Evolutionary conservation across 805 yeast species (phyloP).

Genomic region (Millerago galiae): DNA sequence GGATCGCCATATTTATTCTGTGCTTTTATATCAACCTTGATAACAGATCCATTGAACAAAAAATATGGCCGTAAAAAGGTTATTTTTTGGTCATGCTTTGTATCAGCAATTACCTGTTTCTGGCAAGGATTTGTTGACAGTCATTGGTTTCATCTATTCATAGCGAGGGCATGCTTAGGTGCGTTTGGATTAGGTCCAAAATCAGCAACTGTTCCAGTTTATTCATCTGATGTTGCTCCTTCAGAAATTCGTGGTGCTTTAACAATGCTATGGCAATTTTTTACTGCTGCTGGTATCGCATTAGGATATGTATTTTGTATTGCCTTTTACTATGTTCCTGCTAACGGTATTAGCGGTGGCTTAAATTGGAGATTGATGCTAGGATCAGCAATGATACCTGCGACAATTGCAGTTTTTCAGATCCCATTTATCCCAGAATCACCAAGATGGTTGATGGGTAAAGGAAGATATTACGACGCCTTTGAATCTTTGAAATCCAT

Average conservation of each 20-base stretch:
- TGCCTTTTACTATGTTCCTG: conserved; percentile 52
- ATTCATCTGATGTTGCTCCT: conserved; percentile 62
- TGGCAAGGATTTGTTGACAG: conserved; percentile 57
- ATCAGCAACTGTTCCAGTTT: conserved; percentile 72
- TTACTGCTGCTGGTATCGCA: conserved; percentile 71
- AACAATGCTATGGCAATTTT: conserved; percentile 68
- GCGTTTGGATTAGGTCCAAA: conserved; percentile 62
- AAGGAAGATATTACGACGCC: conserved; percentile 54
- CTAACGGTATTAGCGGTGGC: conserved; percentile 29
- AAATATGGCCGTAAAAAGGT: conserved; percentile 59
- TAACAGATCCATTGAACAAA: conserved; percentile 52
- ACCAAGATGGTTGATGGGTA: conserved; percentile 75
- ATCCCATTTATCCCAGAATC: conserved; percentile 68
- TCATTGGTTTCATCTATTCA: conserved; percentile 62
- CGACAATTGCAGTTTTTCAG: conserved; percentile 51
- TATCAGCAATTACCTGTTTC: conserved; percentile 56
- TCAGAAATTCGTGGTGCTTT: conserved; percentile 57
- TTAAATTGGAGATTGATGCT: conserved; percentile 69
- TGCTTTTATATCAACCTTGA: conserved; percentile 55
- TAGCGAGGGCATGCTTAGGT: conserved; percentile 60
- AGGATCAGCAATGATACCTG: conserved; percentile 63
- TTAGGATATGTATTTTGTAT: conserved; percentile 61
- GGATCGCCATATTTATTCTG: conserved; percentile 69
- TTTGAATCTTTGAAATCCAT: conserved; percentile 43
- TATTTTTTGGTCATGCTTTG: conserved; percentile 55